phyloP scores from a whole-genome alignment of 2,329 filamentous ascomycete genomes.

The Cladophialophora exuberans region DNA sequence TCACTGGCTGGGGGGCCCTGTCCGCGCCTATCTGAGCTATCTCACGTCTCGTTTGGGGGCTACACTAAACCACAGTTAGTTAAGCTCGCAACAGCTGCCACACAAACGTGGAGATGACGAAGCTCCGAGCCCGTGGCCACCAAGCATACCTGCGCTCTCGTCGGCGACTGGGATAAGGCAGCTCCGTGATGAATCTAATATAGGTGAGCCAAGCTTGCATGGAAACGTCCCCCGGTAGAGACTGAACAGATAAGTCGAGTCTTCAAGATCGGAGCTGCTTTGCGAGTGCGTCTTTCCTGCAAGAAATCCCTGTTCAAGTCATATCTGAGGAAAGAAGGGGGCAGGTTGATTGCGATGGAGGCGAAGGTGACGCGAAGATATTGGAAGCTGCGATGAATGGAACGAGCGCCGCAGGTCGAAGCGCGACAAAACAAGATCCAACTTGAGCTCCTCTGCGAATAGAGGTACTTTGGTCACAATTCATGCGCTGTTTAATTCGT shows the following conservation, averaged over 20 bases:
- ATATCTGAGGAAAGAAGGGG: too few relatives aligned
- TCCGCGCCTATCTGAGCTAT: too few relatives aligned
- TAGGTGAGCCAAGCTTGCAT: not conserved
- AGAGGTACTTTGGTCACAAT: not conserved
- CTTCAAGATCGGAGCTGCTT: too few relatives aligned
- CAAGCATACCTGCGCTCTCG: too few relatives aligned
- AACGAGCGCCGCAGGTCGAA: conserved; percentile 4
- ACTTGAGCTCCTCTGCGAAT: not conserved
- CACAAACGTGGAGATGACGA: not conserved
- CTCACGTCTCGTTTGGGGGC: not conserved
- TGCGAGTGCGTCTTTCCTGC: too few relatives aligned
- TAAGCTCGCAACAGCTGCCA: not conserved
- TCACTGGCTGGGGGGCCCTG: conserved; percentile 7
- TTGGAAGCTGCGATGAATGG: conserved; percentile 9
- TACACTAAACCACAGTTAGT: not conserved
- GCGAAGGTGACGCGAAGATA: not conserved
- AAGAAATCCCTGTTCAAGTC: too few relatives aligned
- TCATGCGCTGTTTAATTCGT: conserved; percentile 20
- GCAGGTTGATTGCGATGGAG: not conserved
- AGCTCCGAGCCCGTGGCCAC: too few relatives aligned
- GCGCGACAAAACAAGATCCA: too few relatives aligned
- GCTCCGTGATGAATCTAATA: not conserved
- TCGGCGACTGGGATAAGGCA: not conserved
- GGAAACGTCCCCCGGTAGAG: too few relatives aligned
- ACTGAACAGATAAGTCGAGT: too few relatives aligned